A percentile compares a stretch with the other conserved stretches of the same genome.
Conservation (phyloP, 306 rosid genomes). For the Medicago ruthenica region DNA sequence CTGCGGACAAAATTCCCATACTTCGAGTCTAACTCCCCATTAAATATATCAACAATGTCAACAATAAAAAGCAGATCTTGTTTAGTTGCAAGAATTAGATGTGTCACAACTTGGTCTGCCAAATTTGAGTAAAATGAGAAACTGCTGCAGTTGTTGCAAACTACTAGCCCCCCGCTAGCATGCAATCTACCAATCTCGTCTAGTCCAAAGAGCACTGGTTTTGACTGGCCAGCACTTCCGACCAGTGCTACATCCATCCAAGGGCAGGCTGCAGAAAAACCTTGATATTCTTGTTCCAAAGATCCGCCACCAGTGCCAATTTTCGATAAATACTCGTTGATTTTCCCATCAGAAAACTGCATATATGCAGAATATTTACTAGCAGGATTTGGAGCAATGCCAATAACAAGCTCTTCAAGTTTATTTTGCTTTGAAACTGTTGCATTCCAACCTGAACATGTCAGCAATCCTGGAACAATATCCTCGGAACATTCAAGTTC, state of each 20-base stretch:
- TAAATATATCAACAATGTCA: constrained; percentile 67
- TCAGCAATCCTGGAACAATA: constrained; percentile 66
- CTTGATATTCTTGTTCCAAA: constrained; percentile 59
- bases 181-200: constrained; percentile 88
- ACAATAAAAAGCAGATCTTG: constrained; percentile 88
- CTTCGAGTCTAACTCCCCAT: constrained; percentile 61
- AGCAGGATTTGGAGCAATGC: constrained; percentile 68
- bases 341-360: constrained; percentile 76
- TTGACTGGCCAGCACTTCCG: constrained; percentile 54
- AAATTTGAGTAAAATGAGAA: constrained; percentile 87
- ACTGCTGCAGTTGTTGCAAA: constrained; percentile 88
- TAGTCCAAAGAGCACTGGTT: constrained; percentile 74
- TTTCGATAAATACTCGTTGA: constrained; percentile 63
- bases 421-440: constrained; percentile 55
- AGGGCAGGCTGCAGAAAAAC: constrained; percentile 75
- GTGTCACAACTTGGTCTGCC: constrained; percentile 76
- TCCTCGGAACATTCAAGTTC: constrained; percentile 78
- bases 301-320: constrained; percentile 55
- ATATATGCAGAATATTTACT: constrained; percentile 64
- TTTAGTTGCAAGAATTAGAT: constrained; percentile 75
- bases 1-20: constrained; percentile 59
- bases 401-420: constrained; percentile 66
- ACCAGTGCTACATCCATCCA: constrained; percentile 77
- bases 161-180: constrained; percentile 61
- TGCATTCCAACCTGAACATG: constrained; percentile 89